A percentile compares a stretch with the other conserved stretches of the same genome.
Conservation (phyloP, 2,329 filamentous ascomycete genomes). For the Beauveria varroae region DNA sequence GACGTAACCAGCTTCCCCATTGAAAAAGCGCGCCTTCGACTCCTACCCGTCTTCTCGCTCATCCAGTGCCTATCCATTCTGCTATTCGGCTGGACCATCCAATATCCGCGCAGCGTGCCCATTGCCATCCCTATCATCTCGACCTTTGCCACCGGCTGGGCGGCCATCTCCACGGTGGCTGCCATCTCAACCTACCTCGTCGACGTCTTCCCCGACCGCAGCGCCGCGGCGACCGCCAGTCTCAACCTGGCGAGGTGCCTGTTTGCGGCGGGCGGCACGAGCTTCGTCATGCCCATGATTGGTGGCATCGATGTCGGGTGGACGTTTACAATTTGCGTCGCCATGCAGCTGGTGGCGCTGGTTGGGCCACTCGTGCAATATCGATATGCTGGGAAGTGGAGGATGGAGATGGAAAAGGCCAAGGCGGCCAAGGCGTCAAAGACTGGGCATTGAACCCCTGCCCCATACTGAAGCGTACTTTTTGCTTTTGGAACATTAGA, state of each 20-base stretch:
- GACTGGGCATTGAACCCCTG: background rate
- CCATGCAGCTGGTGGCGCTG: slow-evolving; percentile 36
- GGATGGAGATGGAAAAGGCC: slow-evolving; percentile 17
- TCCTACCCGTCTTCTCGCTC: slow-evolving; percentile 36
- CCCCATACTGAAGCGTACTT: background rate
- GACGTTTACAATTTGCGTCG: slow-evolving; percentile 39
- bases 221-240: slow-evolving; percentile 44
- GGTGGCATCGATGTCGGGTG: slow-evolving; percentile 36
- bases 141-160: slow-evolving; percentile 45
- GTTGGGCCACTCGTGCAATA: slow-evolving; percentile 37
- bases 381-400: slow-evolving; percentile 31
- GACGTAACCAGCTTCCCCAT: slow-evolving; percentile 32
- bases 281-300: slow-evolving; percentile 42
- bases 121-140: slow-evolving; percentile 42
- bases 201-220: slow-evolving; percentile 41
- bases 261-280: slow-evolving; percentile 43
- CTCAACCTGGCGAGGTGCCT: slow-evolving; percentile 46
- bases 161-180: slow-evolving; percentile 39
- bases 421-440: background rate
- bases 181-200: slow-evolving; percentile 45
- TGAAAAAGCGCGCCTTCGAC: slow-evolving; percentile 43
- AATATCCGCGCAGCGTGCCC: slow-evolving; percentile 32
- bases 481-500: no score
- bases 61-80: slow-evolving; percentile 39
- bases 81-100: slow-evolving; percentile 45